Evolutionary conservation across 139 green algal genomes (phyloP).

Genomic region (Auxenochlorella pyrenoidosa): DNA sequence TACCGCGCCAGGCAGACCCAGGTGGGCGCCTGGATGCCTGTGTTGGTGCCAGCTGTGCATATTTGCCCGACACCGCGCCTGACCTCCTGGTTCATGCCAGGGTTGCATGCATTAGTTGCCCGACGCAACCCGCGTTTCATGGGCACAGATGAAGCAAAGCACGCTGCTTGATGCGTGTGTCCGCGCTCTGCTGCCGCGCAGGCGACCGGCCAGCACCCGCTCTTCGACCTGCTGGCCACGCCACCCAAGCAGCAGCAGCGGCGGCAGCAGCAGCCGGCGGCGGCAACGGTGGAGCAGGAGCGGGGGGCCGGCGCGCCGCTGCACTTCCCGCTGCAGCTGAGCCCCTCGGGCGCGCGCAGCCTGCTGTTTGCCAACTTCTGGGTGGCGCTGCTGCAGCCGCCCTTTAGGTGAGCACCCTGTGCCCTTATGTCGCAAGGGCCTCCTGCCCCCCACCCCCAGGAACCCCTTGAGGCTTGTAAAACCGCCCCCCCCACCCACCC

Average conservation of each 20-base stretch:
- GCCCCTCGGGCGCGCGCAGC: constrained; percentile 34
- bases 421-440: too few species aligned
- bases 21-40: background rate
- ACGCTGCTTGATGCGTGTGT: background rate
- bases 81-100: too few species aligned
- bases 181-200: background rate
- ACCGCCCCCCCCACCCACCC: too few species aligned
- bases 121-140: background rate
- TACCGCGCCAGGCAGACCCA: background rate
- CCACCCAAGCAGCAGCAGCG: background rate
- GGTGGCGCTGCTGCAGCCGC: constrained; percentile 15
- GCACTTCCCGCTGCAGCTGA: constrained; percentile 42
- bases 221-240: background rate
- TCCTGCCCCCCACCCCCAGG: too few species aligned
- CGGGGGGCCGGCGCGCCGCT: background rate
- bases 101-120: too few species aligned
- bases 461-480: too few species aligned
- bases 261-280: constrained; percentile 6
- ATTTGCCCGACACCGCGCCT: too few species aligned
- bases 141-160: background rate
- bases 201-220: background rate
- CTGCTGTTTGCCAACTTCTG: constrained; percentile 58
- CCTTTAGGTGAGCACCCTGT: constrained; percentile 2
- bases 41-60: too few species aligned
- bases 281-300: background rate